Base-by-base conservation (phyloP, 1,284 basidiomycete genomes). In the Melanopsichium pennsylvanicum region DNA sequence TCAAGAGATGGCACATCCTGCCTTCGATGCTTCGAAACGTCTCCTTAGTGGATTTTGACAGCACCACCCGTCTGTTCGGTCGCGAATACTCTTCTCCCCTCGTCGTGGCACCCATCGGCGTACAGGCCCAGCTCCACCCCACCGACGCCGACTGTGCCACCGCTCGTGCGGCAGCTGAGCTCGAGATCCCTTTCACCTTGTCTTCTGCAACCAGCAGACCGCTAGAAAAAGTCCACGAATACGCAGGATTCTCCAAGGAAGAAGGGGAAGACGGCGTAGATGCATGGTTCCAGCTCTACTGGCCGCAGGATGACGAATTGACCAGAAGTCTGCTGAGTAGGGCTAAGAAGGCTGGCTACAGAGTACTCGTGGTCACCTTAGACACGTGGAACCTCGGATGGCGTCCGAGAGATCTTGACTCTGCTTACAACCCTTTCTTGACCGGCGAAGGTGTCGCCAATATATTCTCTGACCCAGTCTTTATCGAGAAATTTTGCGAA, bases 341-440 rank as follows among this genome's bases (percentile, higher is more conserved):
- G 12, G 88, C 87, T 36, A 89, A 90, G 75, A 84, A 82, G 6
- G 85, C 82, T 26, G 88, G 88, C 2, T 91, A 86, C 81, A 86
- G 82, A 7, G 86, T 86, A 18, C 86, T 91, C 26, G 86, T 91
- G 39, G 70, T 78, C n/a, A 78, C 75, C 11, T 61, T 78, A 11
- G 75, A 78, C 42, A 78, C 75, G 15, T 78, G 67, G 63, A 63
- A 35, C 8, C 47, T 76, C 6, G 73, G 73, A 10, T 75, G 68
- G 68, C 40, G 73, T 12, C 73, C 71, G 3, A 37, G 66, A 15
- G 74, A 75, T 41, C 61, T 76, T 16, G 63, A 75, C 31, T 48
- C 49, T 16, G 82, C 86, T 1, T 90, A 87, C 78, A 83, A 87
- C 22, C 88, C 89, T 6, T 87, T 89, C 75, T 74, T 79, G 5